Evolutionary conservation across 2,329 filamentous ascomycete genomes (phyloP).

Genomic region (Raffaelea arxii): DNA sequence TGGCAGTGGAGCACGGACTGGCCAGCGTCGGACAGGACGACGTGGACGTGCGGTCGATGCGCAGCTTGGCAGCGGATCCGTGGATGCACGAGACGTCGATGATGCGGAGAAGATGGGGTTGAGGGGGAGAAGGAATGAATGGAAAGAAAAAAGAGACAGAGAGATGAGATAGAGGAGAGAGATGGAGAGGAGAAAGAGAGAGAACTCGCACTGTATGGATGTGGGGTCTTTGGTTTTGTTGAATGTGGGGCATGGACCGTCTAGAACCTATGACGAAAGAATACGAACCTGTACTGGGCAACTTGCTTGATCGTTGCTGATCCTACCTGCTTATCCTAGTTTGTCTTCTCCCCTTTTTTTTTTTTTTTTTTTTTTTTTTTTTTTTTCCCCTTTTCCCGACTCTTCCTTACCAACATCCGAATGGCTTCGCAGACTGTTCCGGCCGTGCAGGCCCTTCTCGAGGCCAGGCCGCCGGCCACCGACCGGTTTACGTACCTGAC

Average conservation of each 20-base stretch:
- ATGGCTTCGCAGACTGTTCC: no score
- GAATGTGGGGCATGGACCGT: no score
- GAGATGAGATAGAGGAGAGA: background rate
- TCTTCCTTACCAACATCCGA: no score
- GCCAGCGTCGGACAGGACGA: constrained; percentile 19
- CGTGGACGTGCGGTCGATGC: constrained; percentile 25
- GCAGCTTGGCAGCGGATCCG: constrained; percentile 22
- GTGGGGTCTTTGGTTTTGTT: background rate
- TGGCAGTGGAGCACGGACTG: constrained; percentile 27
- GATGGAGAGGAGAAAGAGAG: background rate
- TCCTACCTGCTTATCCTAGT: no score
- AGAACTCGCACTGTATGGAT: background rate
- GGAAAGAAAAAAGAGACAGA: constrained; percentile 6
- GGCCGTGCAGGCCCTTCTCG: constrained; percentile 37
- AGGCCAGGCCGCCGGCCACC: constrained; percentile 40
- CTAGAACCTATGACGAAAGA: no score
- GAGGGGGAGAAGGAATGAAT: constrained; percentile 9
- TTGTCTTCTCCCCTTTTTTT: no score
- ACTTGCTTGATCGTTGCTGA: no score
- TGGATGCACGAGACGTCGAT: constrained; percentile 31
- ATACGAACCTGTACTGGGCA: no score
- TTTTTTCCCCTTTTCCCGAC: no score
- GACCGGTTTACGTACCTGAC: constrained; percentile 72
- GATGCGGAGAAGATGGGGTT: constrained; percentile 19
- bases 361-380: no score